Evolutionary conservation across 257 asterid species (phyloP), one percentile per base, ranked within the genome.

Genomic region (Paraleonurus japonicus): DNA sequence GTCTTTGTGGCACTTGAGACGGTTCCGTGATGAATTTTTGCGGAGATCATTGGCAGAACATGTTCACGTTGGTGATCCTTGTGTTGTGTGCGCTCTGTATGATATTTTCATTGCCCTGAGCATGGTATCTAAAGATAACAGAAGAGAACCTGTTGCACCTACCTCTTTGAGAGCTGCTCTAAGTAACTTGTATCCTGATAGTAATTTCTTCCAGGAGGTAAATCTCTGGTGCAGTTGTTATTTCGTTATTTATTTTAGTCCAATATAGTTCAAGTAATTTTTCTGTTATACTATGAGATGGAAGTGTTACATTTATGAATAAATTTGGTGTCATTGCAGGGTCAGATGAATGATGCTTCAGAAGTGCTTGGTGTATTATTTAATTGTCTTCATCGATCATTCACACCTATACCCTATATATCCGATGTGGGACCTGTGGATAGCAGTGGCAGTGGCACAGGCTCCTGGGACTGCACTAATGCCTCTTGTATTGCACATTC

Each of bases 331-430:
- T 75, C 57, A 48, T 4, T 83, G 80, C 97, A 94, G 99, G 98
- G 96, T 81, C 96, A 94, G 81, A 94, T 91, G 99, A 91, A 92
- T 76, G 99, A 94, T 81, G 99, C 99, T 72, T 91, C 98, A 71
- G 99, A 94, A 83, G 98, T 92, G 79, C 77, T 94, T 71, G 93
- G 86, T 19, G 96, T 88, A 74, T 81, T 94, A 78, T 94, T 94
- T 86, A 82, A 85, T 66, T 94, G 98, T 85, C 95, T 94, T 58
- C 98, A 94, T 74, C 84, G 65, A 67, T 88, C 98, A 65, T 91
- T 89, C 74, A 81, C 91, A 50, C 77, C 82, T 74, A 78, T 75
- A 59, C 72, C 86, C 35, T 73, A 76, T 74, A 70, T 62, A n/a
- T 81, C 90, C 69, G 89, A 78, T 82, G 60, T 82, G 45, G 92